A percentile compares a stretch with the other conserved stretches of the same genome.
These are phyloP conservation scores for Blastomyces percursus DNA, from an alignment of 2,329 filamentous ascomycete genomes.

Conservation along the genomic window DNA sequence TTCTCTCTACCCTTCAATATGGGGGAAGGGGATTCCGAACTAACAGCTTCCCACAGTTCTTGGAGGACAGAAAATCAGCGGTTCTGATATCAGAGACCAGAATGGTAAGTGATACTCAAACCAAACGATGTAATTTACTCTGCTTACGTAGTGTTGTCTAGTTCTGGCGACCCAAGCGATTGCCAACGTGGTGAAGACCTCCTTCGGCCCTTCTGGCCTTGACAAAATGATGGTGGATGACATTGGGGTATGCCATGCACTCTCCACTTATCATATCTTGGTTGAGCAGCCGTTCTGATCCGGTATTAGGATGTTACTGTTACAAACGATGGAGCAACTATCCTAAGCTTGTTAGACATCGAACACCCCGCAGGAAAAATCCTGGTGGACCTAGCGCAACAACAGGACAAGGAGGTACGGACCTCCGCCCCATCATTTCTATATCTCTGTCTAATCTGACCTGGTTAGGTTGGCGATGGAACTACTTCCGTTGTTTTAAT, in stretches of 20 bases:
- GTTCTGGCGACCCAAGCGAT: constrained; percentile 94
- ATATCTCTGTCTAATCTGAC: background rate
- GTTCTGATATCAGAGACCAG: constrained; percentile 91
- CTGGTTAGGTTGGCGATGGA: constrained; percentile 68
- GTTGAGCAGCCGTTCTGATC: constrained; percentile 16
- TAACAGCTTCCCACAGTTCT: constrained; percentile 51
- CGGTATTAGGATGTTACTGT: constrained; percentile 79
- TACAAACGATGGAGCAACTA: constrained; percentile 96
- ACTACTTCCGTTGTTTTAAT: constrained; percentile 97
- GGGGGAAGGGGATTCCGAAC: constrained; percentile 13
- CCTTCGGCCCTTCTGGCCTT: constrained; percentile 89
- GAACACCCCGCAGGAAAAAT: constrained; percentile 98
- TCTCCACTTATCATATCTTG: background rate
- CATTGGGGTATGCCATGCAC: constrained; percentile 59
- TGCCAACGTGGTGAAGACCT: constrained; percentile 97
- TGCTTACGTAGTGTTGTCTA: constrained; percentile 27
- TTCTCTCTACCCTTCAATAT: constrained; percentile 6
- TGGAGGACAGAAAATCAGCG: constrained; percentile 94
- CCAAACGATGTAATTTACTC: background rate
- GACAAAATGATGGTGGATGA: constrained; percentile 99
- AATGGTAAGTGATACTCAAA: constrained; percentile 53
- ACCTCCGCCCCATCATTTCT: background rate
- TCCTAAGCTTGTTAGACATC: constrained; percentile 87
- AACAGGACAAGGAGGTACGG: constrained; percentile 82
- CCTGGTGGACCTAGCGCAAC: constrained; percentile 89